Evolutionary conservation across 2,329 filamentous ascomycete genomes (phyloP), one percentile per base, ranked within the genome.

Genomic region (Ophiostoma tasmaniense): DNA sequence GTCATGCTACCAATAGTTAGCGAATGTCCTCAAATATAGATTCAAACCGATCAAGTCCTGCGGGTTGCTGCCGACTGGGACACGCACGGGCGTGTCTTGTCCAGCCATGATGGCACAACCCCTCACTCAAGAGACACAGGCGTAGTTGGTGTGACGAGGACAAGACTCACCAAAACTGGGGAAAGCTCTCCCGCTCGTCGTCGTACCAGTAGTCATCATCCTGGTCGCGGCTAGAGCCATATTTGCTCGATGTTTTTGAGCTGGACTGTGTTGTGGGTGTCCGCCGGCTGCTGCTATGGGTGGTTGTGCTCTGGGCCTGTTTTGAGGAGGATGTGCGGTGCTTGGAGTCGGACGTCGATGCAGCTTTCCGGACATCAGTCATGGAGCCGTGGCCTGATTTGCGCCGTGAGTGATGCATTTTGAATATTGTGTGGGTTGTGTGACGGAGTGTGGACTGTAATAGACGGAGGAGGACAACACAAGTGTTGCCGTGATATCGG

Each of bases 101-200:
- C 50, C 50, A 55, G 50, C 50, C 50, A 62, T 62, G 30, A 37
- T 22, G 61, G 33, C 20, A 64, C 61, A 37, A 39, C 61, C 61
- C 59, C 61, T 64, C 61, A 64, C 61, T 64, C n/a, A 65, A 39
- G 71, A 71, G 64, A 66, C 59, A 70, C 66, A 61, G 66, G 7
- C 22, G 30, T n/a, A 13, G 20, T 64, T 37, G 25, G 55, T 61
- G 25, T 22, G 30, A 62, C 30, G 5, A 4, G 59, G n/a, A 28
- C n/a, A 22, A 33, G 3, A 70, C 69, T 6, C 82, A 89, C 87
- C 87, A 89, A 75, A 82, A 89, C 75, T 88, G 86, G 28, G 86
- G 86, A 72, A 89, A 89, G 76, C 83, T 87, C 74, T 89, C 86
- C 68, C 85, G 80, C 74, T 87, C 85, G 68, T 87, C 83, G 67